Evolutionary conservation across 1,284 basidiomycete species (phyloP).

Genomic region (Dichomitus squalens): DNA sequence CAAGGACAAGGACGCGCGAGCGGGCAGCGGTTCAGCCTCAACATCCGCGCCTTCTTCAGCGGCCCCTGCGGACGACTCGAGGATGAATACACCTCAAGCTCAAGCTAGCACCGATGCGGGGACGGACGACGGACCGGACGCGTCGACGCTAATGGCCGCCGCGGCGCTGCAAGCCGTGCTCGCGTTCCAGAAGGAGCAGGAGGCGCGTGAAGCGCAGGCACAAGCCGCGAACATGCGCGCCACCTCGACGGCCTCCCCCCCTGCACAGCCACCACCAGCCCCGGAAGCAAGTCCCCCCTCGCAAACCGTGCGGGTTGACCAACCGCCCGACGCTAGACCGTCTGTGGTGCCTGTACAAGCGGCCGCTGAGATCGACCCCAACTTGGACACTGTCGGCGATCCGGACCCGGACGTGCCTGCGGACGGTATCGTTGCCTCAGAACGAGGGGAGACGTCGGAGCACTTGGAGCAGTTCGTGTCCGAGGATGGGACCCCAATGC

Average conservation of each 20-base stretch:
- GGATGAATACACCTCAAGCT: not conserved
- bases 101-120: too few species aligned
- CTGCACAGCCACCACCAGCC: not conserved
- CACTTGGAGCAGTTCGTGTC: slow-evolving; percentile 53
- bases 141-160: slow-evolving; percentile 27
- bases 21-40: not conserved
- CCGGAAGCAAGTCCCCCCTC: too few species aligned
- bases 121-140: slow-evolving; percentile 6
- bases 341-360: not conserved
- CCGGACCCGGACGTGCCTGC: not conserved
- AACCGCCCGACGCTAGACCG: not conserved
- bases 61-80: slow-evolving; percentile 18
- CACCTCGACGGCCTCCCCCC: not conserved
- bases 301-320: not conserved
- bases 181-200: slow-evolving; percentile 22
- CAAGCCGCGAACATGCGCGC: not conserved
- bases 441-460: not conserved
- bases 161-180: slow-evolving; percentile 31
- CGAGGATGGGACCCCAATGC: slow-evolving; percentile 65
- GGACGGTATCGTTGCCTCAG: slow-evolving; percentile 3
- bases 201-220: slow-evolving; percentile 1
- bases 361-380: not conserved
- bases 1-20: not conserved
- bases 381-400: slow-evolving; percentile 1
- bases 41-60: not conserved